phyloP scores from a whole-genome alignment of 1,284 basidiomycete species.

The Vanrija sp. region DNA sequence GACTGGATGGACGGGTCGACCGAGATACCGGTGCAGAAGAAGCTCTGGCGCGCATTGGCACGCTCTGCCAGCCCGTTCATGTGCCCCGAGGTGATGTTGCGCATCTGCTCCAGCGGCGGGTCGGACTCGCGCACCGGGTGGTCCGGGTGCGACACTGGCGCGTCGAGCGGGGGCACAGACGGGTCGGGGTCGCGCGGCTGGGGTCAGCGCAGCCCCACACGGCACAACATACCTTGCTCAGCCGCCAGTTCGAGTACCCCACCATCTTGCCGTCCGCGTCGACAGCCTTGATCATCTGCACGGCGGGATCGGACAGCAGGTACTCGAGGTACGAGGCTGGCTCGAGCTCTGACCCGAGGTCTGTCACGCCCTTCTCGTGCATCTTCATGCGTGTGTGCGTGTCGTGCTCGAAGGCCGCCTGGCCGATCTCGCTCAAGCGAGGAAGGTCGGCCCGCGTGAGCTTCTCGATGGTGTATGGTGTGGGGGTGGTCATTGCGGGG shows the following conservation, averaged over 20 bases:
- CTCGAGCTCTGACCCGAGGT: neutral
- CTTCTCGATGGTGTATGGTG: constrained; percentile 34
- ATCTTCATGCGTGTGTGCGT: neutral
- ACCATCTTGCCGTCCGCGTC: neutral
- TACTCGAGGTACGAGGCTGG: neutral
- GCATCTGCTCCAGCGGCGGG: neutral
- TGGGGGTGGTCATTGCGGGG: too few relatives aligned
- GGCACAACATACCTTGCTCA: neutral
- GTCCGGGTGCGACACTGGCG: neutral
- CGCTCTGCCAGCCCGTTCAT: neutral
- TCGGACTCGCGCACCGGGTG: neutral
- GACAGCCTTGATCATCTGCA: neutral
- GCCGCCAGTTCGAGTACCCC: neutral
- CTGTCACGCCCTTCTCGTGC: neutral
- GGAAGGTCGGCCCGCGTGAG: neutral
- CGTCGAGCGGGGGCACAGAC: neutral
- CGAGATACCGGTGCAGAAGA: neutral
- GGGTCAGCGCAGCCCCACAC: neutral
- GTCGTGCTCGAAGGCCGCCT: neutral
- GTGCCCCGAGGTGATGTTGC: neutral
- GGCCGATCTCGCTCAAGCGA: neutral
- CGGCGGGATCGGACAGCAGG: neutral
- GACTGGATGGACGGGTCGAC: neutral
- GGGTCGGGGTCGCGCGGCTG: neutral
- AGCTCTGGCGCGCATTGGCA: neutral